phyloP scores from a whole-genome alignment of 805 yeast genomes.

The Myxozyma nipponensis region DNA sequence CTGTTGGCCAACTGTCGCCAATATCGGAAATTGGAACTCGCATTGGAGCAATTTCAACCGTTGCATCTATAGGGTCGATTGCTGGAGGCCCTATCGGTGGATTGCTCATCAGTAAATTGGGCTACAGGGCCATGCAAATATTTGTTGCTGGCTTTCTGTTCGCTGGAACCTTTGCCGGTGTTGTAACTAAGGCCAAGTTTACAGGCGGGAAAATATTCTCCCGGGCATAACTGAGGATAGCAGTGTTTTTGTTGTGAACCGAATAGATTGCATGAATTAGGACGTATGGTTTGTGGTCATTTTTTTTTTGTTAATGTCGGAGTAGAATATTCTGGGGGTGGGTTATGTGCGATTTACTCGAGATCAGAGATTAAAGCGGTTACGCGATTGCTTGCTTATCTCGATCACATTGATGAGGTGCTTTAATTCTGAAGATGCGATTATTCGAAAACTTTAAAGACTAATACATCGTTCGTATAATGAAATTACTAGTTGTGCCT shows the following conservation, averaged over 20 bases:
- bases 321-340: too few relatives aligned
- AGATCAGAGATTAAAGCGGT: too few relatives aligned
- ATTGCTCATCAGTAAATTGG: constrained; percentile 1
- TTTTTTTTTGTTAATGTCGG: neutral
- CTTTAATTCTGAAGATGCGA: too few relatives aligned
- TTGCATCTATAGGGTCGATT: constrained; percentile 38
- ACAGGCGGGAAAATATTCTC: neutral
- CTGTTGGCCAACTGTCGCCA: constrained; percentile 33
- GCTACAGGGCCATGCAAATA: constrained; percentile 21
- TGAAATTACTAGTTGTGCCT: too few relatives aligned
- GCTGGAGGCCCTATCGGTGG: constrained; percentile 32
- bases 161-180: constrained; percentile 13
- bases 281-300: neutral
- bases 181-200: constrained; percentile 2
- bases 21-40: constrained; percentile 34
- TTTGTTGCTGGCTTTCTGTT: constrained; percentile 20
- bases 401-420: too few relatives aligned
- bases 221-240: neutral
- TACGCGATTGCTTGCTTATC: too few relatives aligned
- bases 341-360: neutral
- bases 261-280: too few relatives aligned
- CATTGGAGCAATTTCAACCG: constrained; percentile 64
- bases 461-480: too few relatives aligned
- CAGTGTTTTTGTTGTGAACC: neutral
- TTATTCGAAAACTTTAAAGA: too few relatives aligned